Conservation (phyloP, 768 basidiomycete genomes). For the Rossbeevera mucosa region DNA sequence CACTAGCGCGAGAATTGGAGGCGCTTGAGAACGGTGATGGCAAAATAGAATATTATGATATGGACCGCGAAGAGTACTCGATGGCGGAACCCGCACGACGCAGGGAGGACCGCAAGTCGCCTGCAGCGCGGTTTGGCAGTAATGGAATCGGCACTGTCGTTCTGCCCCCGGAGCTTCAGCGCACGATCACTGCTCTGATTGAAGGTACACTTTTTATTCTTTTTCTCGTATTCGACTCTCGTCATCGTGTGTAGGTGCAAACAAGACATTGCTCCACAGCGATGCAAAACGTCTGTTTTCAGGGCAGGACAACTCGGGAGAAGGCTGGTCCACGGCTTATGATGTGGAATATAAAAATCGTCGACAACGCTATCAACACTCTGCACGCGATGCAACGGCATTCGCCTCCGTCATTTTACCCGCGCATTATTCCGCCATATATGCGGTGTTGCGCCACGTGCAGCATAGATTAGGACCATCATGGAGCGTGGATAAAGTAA, state of each 20-base stretch:
- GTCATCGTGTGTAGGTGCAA: conserved; percentile 43
- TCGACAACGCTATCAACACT: conserved; percentile 54
- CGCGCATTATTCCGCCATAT: conserved; percentile 77
- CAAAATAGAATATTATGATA: conserved; percentile 29
- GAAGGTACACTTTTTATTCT: conserved; percentile 41
- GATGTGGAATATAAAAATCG: conserved; percentile 57
- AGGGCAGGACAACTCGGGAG: conserved; percentile 28
- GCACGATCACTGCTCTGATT: conserved; percentile 63
- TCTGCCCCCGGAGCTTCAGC: conserved; percentile 67
- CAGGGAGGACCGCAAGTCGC: conserved; percentile 57
- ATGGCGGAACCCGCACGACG: conserved; percentile 22
- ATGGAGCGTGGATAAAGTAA: conserved; percentile 56
- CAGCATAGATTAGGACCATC: conserved; percentile 57
- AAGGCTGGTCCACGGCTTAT: conserved; percentile 54
- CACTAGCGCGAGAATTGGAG: conserved; percentile 51
- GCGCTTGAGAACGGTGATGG: conserved; percentile 38
- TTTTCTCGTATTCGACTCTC: conserved; percentile 5
- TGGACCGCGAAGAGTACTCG: conserved; percentile 31
- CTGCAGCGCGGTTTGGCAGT: conserved; percentile 79
- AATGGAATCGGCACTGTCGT: conserved; percentile 65
- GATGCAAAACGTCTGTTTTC: conserved; percentile 72
- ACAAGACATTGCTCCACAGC: conserved; percentile 59
- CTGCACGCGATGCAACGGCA: conserved; percentile 71
- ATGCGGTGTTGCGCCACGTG: conserved; percentile 64
- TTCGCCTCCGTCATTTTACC: conserved; percentile 86